Percentiles rank a stretch among this genome's conserved stretches.
These are phyloP conservation scores for Neofusicoccum sp. DNA, from an alignment of 2,329 filamentous ascomycete species.

Conservation along the genomic window DNA sequence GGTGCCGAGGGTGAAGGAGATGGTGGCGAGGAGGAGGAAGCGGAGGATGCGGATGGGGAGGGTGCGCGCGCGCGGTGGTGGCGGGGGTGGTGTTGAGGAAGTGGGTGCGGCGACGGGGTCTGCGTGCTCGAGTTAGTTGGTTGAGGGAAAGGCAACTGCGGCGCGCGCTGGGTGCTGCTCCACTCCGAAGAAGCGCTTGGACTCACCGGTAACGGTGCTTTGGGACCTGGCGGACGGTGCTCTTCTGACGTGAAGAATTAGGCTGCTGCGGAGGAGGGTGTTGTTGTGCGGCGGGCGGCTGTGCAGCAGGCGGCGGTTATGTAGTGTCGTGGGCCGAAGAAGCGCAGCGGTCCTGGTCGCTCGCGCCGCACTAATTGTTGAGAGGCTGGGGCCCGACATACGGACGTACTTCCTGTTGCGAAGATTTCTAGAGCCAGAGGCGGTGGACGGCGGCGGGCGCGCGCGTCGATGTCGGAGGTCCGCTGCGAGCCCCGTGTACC, in stretches of 20 bases:
- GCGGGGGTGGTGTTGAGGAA: not conserved
- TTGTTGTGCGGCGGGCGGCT: not conserved
- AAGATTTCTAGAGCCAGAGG: not conserved
- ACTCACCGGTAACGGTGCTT: slow-evolving; percentile 1
- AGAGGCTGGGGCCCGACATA: not conserved
- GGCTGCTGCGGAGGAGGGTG: not conserved
- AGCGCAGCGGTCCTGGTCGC: not conserved
- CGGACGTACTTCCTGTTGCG: not conserved
- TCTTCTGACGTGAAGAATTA: not conserved
- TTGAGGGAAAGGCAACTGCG: not conserved
- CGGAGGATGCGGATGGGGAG: slow-evolving; percentile 41
- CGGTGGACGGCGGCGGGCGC: not conserved
- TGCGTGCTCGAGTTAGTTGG: not conserved
- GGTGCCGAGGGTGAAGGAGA: slow-evolving; percentile 56
- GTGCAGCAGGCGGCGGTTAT: not conserved
- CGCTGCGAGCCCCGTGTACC: not conserved
- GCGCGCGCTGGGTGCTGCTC: not conserved
- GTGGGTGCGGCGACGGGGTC: not conserved
- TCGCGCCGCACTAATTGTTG: not conserved
- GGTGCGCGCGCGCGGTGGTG: slow-evolving; percentile 19
- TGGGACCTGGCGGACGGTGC: not conserved
- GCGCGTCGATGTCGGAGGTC: slow-evolving; percentile 3
- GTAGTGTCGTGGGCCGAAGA: not conserved
- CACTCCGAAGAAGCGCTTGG: no score
- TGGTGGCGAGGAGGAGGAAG: slow-evolving; percentile 46